Conservation (phyloP, 345 rosid genomes). For the Litchi chinensis region DNA sequence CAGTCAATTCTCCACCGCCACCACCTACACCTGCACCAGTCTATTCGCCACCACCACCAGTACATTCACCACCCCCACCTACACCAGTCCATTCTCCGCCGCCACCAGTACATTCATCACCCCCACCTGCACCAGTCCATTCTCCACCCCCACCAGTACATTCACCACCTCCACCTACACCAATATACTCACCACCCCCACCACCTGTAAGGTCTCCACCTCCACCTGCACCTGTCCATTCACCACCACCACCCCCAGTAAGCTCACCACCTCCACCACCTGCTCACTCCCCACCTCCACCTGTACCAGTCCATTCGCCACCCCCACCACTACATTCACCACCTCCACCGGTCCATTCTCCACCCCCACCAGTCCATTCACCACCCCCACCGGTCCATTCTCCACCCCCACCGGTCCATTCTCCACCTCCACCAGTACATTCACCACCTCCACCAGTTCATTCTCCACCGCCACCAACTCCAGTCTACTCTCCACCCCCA, state of each 20-base stretch:
- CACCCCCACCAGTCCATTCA: neutral
- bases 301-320: conserved; percentile 15
- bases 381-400: neutral
- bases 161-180: neutral
- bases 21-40: conserved; percentile 7
- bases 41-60: neutral
- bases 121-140: neutral
- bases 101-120: neutral
- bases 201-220: neutral
- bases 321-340: neutral
- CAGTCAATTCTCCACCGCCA: conserved; percentile 5
- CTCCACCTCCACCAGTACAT: neutral
- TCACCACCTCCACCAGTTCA: neutral
- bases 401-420: neutral
- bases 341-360: neutral
- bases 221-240: neutral
- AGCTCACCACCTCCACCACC: conserved; percentile 10
- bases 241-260: conserved; percentile 3
- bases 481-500: conserved; percentile 17
- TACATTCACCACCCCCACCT: neutral
- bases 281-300: conserved; percentile 28
- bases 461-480: conserved; percentile 4
- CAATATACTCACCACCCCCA: neutral
- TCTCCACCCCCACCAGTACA: conserved; percentile 13
- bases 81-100: neutral